phyloP scores from a whole-genome alignment of 495 filamentous ascomycete species.

The Aspergillus coremiiformis region DNA sequence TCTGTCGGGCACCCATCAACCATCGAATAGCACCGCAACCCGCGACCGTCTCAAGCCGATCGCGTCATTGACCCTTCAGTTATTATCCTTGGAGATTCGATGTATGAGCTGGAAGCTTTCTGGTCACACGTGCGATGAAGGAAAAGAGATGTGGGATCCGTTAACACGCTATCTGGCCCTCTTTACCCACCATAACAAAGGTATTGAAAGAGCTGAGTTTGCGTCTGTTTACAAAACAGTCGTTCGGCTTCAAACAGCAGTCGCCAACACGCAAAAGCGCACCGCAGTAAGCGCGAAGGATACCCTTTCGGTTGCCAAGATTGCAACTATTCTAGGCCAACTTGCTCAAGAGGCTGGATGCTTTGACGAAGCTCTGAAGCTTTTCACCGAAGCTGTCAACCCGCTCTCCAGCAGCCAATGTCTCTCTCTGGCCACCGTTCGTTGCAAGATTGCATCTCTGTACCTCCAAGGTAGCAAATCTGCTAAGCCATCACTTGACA shows the following conservation, averaged over 20 bases:
- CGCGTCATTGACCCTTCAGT: constrained; percentile 55
- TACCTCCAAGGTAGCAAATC: constrained; percentile 31
- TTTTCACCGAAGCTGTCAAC: constrained; percentile 29
- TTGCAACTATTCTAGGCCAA: constrained; percentile 33
- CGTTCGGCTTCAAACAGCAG: constrained; percentile 32
- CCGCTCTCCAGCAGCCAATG: constrained; percentile 29
- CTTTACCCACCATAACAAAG: constrained; percentile 49
- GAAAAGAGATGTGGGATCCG: constrained; percentile 63
- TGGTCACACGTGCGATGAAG: constrained; percentile 58
- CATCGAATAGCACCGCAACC: constrained; percentile 32
- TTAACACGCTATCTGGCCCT: constrained; percentile 56
- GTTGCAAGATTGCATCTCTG: constrained; percentile 38
- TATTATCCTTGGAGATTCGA: constrained; percentile 58
- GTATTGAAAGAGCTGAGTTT: constrained; percentile 36
- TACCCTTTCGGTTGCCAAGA: constrained; percentile 24
- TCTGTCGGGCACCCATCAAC: constrained; percentile 35
- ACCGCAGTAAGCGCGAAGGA: constrained; percentile 17
- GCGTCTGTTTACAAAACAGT: constrained; percentile 28
- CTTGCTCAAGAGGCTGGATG: constrained; percentile 41
- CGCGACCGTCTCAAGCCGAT: constrained; percentile 51
- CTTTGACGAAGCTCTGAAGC: constrained; percentile 36
- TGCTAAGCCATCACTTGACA: constrained; percentile 16
- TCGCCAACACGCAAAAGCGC: constrained; percentile 25
- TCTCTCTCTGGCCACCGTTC: constrained; percentile 32
- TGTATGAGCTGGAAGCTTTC: constrained; percentile 64